phyloP scores from a whole-genome alignment of 2,329 filamentous ascomycete species.

The Cercospora sp. region DNA sequence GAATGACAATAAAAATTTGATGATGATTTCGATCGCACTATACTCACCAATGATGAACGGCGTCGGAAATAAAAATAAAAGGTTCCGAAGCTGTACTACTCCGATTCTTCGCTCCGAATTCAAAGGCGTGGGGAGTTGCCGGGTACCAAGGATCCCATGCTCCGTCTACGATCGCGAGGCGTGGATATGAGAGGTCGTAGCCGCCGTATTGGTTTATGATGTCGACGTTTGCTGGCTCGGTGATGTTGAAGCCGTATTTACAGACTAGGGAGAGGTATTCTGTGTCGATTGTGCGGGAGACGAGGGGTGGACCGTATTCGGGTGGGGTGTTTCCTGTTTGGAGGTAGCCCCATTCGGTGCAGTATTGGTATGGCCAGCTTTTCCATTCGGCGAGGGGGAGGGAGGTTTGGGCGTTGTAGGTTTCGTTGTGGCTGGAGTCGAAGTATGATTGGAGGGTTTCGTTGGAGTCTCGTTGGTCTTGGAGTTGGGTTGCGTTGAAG shows the following conservation, averaged over 20 bases:
- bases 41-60: constrained; percentile 67
- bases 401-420: constrained; percentile 29
- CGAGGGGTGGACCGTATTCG: constrained; percentile 60
- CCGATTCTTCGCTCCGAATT: constrained; percentile 51
- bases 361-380: constrained; percentile 55
- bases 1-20: too few species aligned
- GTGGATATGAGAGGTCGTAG: constrained; percentile 67
- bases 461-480: constrained; percentile 39
- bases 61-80: constrained; percentile 70
- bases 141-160: constrained; percentile 78
- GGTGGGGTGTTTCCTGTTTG: constrained; percentile 70
- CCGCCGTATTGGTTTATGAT: constrained; percentile 76
- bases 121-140: neutral
- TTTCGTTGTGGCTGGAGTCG: constrained; percentile 47
- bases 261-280: constrained; percentile 65
- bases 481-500: constrained; percentile 48
- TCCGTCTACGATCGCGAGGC: constrained; percentile 76
- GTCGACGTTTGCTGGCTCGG: constrained; percentile 60
- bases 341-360: constrained; percentile 71
- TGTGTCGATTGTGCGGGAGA: constrained; percentile 69
- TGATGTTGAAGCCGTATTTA: constrained; percentile 68
- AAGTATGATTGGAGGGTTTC: constrained; percentile 55
- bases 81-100: constrained; percentile 65
- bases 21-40: too few species aligned
- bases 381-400: constrained; percentile 28